Evolutionary conservation across 495 filamentous ascomycete species (phyloP), one percentile per base, ranked within the genome.

Genomic region (Friedmanniomyces simplex): DNA sequence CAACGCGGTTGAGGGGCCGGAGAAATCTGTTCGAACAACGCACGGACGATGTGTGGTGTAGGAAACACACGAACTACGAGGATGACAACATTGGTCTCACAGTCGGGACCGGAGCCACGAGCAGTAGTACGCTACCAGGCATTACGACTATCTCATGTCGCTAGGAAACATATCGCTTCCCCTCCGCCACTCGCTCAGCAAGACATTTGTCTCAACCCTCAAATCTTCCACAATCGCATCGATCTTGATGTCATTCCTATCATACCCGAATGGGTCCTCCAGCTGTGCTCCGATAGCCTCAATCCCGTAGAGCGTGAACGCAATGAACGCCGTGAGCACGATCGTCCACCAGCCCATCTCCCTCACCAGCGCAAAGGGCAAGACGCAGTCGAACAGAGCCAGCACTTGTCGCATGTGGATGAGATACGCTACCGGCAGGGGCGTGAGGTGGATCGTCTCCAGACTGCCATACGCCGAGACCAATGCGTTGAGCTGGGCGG

Each of bases 341-440:
- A 88, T 74, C 1, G 81, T 75, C 82, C 82, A 87, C 83, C 77
- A 88, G 7, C 76, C 79, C 75, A 87, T 82, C 36, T 87, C 81
- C 32, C 81, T 77, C 1, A 86, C 82, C 68, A 87, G 80, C 10
- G 83, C 85, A 68, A 89, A 88, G 0, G 86, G 85, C 1, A 89
- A 72, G n/a, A 88, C 78, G 60, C 76, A 79, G 55, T 81, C 81
- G 63, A 83, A 89, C 11, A 88, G 74, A 0, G 81, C 83, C 8
- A 89, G 77, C 11, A 87, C 85, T 68, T 89, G 86, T 62, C 84
- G 85, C 61, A 85, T 81, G 60, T 88, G 86, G 65, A 89, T 87
- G 30, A 88, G 66, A 70, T 88, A 82, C n/a, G 86, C 86, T 7
- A 88, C 76, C 11, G 86, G 86, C 57, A 88, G 83, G 0, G 83